Base-by-base conservation (phyloP, 75 land plant species). In the Pinus tabuliformis region DNA sequence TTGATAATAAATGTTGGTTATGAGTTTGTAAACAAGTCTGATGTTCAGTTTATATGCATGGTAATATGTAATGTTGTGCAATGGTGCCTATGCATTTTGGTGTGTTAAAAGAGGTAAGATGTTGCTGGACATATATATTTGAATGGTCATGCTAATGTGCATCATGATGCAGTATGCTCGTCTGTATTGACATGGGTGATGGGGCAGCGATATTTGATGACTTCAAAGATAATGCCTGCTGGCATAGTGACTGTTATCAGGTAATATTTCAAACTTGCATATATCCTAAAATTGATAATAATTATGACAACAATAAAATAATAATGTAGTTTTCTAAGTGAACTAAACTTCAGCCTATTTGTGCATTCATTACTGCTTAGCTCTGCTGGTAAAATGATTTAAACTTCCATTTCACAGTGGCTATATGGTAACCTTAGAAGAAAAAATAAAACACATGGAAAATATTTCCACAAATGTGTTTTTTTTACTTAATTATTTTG, bases 221-320 rank as follows among this genome's bases (percentile, higher is more conserved):
- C 98, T 20, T 85, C 88, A 57, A 97, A 95, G 87, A 84, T 97
- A 59, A 95, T 97, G 98, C 99, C 99, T n/a, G 94, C 98, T 75
- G 99, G 98, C 6, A n/a, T 95, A 42, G 94, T 97, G 63, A 92
- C 98, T 77, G 86, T 71, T 36, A 82, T 97, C 75, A 95, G 99
- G 99, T 97, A 76, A 49, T 49, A 49, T 49, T 49, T 49, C 54
- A 49, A 49, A 49, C 54, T 49, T 49, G 54, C 54, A 49, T 8
- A 9, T 49, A 9, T 49, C 54, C 54, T 49, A 49, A 49, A 49
- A 49, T 1, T 49, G 9, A 49, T 49, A 49, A 49, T 9, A 49
- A 49, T 49, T 49, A 49, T 2, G 2, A 9, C 54, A 49, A 49
- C 54, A 49, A 49, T 9, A 49, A 49, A 49, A 49, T 49, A 49